Base-by-base conservation (phyloP, 2,329 filamentous ascomycete species). In the Arachnopeziza araneosa region DNA sequence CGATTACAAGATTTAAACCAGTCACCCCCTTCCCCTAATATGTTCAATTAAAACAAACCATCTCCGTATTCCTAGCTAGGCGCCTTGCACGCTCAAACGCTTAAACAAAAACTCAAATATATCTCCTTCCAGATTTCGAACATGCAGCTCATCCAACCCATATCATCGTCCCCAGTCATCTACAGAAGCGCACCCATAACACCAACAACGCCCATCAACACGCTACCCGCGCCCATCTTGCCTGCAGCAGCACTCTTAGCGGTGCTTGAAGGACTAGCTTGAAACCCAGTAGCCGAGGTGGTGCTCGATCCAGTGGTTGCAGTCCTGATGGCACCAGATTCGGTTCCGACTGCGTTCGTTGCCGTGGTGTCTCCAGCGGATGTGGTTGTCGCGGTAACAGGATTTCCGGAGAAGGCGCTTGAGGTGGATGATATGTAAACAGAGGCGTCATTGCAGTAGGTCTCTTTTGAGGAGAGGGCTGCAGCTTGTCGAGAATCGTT, bases 401-500 rank as follows among this genome's bases (percentile, higher is more conserved):
- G 36, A 12, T 44, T 44, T 3, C 54, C 36, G 9, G 68, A 68
- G 56, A 68, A 62, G 14, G 66, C 54, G 8, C 22, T 56, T 9
- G 62, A 32, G 10, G 66, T 65, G 2, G 65, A 54, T 2, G 63
- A 58, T 0, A 63, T 21, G 59, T 70, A 70, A 26, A 64, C 36
- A 1, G 59, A 60, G 1, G 66, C 66, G 24, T 70, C 54, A 10
- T 62, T 62, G 51, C 70, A 72, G 61, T 69, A 70, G 8, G 67
- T 65, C 19, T 57, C 55, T 30, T 68, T 61, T 12, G 50, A 60
- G 21, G 63, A 64, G 1, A 61, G 59, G 36, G 61, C 58, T 3
- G 55, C 52, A 9, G 58, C 36, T 24, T 63, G 59, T 55, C 71
- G 72, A 19, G 75, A 63, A 67, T 80, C 77, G 64, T 75, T 72